These are phyloP conservation scores for Mucor racemosus DNA, from an alignment of 371 early-diverging fungal species.

Conservation along the genomic window DNA sequence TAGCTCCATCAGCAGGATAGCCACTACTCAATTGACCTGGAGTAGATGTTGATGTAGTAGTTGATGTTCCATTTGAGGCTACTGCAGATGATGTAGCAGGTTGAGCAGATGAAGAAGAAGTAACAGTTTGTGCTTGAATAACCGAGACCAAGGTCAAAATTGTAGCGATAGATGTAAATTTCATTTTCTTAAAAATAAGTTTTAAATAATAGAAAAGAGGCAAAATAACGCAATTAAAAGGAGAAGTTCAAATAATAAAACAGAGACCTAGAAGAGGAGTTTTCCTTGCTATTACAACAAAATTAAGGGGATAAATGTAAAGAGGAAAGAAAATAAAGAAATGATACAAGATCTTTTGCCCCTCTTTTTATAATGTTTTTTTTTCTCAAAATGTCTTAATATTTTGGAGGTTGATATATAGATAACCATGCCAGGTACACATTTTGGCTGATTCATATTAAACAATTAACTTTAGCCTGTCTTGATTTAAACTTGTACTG, in stretches of 20 bases:
- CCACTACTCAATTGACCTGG: conserved; percentile 21
- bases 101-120: neutral
- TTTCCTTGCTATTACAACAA: neutral
- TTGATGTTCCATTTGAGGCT: neutral
- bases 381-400: conserved; percentile 1
- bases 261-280: neutral
- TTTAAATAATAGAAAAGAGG: neutral
- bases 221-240: neutral
- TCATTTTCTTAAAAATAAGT: conserved; percentile 9
- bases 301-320: conserved; percentile 1
- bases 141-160: conserved; percentile 15
- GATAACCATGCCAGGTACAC: neutral
- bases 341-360: neutral
- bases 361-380: conserved; percentile 2
- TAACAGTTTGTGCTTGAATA: conserved; percentile 23
- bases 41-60: conserved; percentile 1
- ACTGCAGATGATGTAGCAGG: neutral
- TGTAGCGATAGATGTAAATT: conserved; percentile 17
- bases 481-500: neutral
- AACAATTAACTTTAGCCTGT: neutral
- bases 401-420: neutral
- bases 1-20: conserved; percentile 34
- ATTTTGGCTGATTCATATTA: neutral
- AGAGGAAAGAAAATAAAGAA: neutral
- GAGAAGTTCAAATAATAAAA: neutral